Base-by-base conservation (phyloP, 768 basidiomycete species). In the Termitomyces heimii region DNA sequence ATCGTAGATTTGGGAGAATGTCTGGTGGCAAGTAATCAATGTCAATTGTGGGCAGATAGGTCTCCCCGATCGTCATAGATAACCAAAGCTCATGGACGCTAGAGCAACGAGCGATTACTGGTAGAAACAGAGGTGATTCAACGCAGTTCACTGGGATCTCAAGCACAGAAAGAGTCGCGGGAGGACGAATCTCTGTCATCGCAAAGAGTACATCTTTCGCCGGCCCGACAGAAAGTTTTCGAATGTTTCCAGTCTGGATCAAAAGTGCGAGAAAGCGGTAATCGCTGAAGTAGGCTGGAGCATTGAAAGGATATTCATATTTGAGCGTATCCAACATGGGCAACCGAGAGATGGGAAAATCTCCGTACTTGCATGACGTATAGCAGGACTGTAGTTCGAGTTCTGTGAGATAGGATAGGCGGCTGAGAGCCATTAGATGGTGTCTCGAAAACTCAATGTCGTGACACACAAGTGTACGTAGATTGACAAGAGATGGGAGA, bases 361-460 rank as follows among this genome's bases (percentile, higher is more conserved):
- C 45, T 28, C 35, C 43, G 18, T 47, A 5, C n/a, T 37, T 10
- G 20, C 62, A 65, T 18, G 54, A 54, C 32, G 60, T 58, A 18
- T 34, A 28, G 47, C 64, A 65, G 4, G 64, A 63, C 16, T 65
- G 62, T 5, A 65, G 47, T 39, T 65, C 62, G 40, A 65, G 59
- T 13, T 62, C 35, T 14, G 44, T 58, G 32, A 65, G 60, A n/a
- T 53, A 56, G 20, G 56, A 47, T n/a, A 60, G 35, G 46, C 45
- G 60, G 13, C 46, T 43, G 50, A 65, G 60, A 29, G 56, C 48
- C 14, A 26, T 34, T 13, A 63, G 31, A 58, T 59, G 44, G 1
- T 44, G 37, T 8, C 47, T 52, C 5, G 54, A 56, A 28, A 65
- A 61, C 3, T 52, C 49, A 18, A 65, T 51, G 18, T 60, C 53